Conservation (phyloP, 179 eudicot genomes). For the Patellifolia procumbens region DNA sequence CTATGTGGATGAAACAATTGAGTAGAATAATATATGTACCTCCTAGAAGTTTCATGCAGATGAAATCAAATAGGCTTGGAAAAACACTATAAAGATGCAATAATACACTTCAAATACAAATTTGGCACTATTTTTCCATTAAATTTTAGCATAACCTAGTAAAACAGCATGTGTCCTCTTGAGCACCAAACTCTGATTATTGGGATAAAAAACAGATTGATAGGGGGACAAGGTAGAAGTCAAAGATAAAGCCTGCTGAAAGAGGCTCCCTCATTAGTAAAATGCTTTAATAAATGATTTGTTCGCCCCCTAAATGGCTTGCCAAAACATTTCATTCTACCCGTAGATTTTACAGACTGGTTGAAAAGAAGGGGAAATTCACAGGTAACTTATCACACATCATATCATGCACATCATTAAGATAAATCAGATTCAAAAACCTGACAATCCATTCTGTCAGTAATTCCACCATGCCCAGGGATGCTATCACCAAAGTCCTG, state of each 20-base stretch:
- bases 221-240: background rate
- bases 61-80: background rate
- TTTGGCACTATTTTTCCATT: background rate
- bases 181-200: background rate
- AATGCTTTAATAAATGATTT: background rate
- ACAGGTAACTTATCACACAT: background rate
- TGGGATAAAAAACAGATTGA: background rate
- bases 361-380: background rate
- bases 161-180: background rate
- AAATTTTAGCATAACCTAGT: conserved; percentile 2
- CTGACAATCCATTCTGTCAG: conserved; percentile 99
- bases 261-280: background rate
- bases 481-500: conserved; percentile 99
- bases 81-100: background rate
- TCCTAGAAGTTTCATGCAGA: background rate
- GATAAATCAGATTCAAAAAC: conserved; percentile 30
- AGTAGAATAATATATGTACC: background rate
- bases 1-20: background rate
- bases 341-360: background rate
- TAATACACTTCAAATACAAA: background rate
- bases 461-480: conserved; percentile 98
- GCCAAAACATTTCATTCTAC: background rate
- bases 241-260: background rate
- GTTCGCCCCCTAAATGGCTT: background rate
- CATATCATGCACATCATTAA: conserved; percentile 8